Evolutionary conservation across 352 stramenopile genomes (phyloP), one percentile per base, ranked within the genome.

Genomic region (Elongisporangium anandrum): DNA sequence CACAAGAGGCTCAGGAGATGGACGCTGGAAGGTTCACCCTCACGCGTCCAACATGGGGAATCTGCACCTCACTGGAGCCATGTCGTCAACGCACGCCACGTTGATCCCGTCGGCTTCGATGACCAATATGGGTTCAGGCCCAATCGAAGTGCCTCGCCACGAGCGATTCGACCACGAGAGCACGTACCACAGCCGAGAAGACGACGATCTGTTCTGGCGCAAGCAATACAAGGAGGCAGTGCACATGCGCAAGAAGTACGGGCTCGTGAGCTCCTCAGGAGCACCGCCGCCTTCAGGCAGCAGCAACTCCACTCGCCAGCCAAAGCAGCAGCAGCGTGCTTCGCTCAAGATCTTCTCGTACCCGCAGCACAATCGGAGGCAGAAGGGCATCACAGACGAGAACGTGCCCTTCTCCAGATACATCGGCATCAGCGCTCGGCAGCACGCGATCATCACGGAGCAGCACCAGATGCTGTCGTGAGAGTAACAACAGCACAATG

Each of bases 361-460:
- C 34, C 81, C 77, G 0, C 73, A 85, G 54, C 55, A 67, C 41
- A 60, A 65, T 50, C 69, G 72, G 9, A 41, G 56, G 38, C 57
- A 61, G 23, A 58, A 55, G 66, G 70, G 72, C 22, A 80, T 75
- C 62, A 75, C 59, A 2, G 80, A 90, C 56, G 80, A 90, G 56
- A 82, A 65, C 21, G 70, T 90, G 20, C 81, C 81, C 13, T 87
- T 79, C 55, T 73, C 81, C 17, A 57, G 81, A 34, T 90, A 88
- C 67, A 90, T 90, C n/a, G 81, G 81, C 29, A 88, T 90, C 52
- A 90, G 75, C 54, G 78, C 75, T 10, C 72, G 73, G 9, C 81
- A 90, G 57, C 79, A 87, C 50, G 79, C 86, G 50, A 85, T 90
- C 56, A 88, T 90, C 58, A 88, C 87, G 57, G 77, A 90, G 65